phyloP scores from a whole-genome alignment of 306 rosid genomes.

The Cucumis cinereus region DNA sequence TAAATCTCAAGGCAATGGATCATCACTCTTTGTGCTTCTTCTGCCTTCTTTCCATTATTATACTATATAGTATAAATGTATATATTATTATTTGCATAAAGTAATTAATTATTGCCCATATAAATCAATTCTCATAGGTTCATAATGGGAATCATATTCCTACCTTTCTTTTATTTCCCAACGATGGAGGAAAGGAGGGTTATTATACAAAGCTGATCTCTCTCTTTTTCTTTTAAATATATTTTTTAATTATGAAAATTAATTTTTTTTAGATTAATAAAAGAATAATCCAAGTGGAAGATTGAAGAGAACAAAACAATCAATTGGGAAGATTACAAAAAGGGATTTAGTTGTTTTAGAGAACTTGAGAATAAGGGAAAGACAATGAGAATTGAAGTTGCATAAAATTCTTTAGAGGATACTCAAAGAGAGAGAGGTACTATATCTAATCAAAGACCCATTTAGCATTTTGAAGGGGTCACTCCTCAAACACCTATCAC shows the following conservation, averaged over 20 bases:
- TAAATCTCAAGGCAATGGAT: background rate
- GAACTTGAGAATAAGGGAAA: background rate
- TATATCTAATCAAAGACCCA: background rate
- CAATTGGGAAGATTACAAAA: background rate
- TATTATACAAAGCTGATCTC: background rate
- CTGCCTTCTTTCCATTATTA: background rate
- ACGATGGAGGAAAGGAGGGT: conserved; percentile 13
- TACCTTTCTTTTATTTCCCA: background rate
- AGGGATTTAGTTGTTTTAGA: background rate
- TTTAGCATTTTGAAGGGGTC: background rate
- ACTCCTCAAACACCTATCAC: background rate
- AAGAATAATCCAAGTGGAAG: too few species aligned
- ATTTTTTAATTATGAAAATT: too few species aligned
- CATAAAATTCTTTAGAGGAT: background rate
- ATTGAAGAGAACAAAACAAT: background rate
- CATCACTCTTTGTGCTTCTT: background rate
- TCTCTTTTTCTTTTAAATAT: background rate
- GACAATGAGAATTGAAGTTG: background rate
- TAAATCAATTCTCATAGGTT: conserved; percentile 5
- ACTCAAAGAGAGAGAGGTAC: background rate
- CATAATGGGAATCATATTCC: conserved; percentile 16
- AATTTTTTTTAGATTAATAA: too few species aligned
- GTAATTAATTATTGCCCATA: background rate
- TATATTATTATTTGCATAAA: background rate
- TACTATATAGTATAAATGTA: background rate